A percentile compares a stretch with the other conserved stretches of the same genome.
Conservation (phyloP, 257 asterid genomes). For the Cinchona pubescens region DNA sequence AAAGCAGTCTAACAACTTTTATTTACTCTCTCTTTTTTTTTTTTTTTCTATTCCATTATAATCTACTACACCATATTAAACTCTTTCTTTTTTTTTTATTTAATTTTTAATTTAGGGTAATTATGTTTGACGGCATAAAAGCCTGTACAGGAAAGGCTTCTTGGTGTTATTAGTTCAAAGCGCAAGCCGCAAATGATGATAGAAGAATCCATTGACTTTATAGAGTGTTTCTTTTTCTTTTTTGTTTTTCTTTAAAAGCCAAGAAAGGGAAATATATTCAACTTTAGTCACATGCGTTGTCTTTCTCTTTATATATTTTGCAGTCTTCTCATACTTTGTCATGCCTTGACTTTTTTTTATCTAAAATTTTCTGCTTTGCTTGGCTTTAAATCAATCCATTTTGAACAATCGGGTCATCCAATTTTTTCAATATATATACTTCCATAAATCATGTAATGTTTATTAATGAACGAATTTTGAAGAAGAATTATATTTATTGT, state of each 20-base stretch:
- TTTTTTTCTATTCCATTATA: neutral
- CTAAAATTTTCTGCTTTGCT: neutral
- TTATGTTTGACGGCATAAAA: slow-evolving; percentile 14
- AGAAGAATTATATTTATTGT: too few relatives aligned
- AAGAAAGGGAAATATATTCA: neutral
- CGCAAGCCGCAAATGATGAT: neutral
- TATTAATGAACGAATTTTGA: too few relatives aligned
- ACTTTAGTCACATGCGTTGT: slow-evolving; percentile 25
- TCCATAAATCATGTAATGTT: neutral
- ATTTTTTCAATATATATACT: neutral
- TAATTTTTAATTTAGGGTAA: neutral
- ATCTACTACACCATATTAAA: neutral
- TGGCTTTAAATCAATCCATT: neutral
- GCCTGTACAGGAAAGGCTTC: slow-evolving; percentile 5
- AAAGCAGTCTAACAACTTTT: neutral
- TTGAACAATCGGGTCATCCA: neutral
- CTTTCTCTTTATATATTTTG: neutral
- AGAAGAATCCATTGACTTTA: slow-evolving; percentile 1
- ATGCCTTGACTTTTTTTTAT: neutral
- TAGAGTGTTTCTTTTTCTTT: neutral
- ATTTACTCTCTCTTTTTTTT: too few relatives aligned
- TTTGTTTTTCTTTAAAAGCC: neutral
- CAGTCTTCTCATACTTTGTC: too few relatives aligned
- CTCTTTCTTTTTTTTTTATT: neutral
- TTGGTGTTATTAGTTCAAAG: neutral